Percentiles rank a stretch among this genome's conserved stretches.
Evolutionary conservation across 148 eudicot species (phyloP).

Genomic region (Selenicereus undatus): DNA sequence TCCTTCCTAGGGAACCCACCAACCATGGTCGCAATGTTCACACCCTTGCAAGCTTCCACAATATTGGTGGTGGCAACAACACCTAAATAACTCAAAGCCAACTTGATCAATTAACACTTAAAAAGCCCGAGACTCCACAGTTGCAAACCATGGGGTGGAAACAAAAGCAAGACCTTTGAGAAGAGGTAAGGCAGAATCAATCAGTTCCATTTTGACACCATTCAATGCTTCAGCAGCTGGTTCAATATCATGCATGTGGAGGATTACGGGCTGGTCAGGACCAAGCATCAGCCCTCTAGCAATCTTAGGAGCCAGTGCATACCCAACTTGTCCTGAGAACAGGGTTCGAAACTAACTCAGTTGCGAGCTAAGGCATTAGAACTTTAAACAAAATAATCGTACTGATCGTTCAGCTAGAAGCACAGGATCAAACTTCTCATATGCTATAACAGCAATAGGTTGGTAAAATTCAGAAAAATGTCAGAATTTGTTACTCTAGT

Average conservation of each 20-base stretch:
- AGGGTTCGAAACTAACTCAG: not conserved
- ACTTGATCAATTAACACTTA: not conserved
- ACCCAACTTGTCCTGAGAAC: slow-evolving; percentile 70
- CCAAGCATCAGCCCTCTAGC: slow-evolving; percentile 82
- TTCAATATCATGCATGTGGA: slow-evolving; percentile 72
- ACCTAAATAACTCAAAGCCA: slow-evolving; percentile 33
- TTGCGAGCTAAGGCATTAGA: not conserved
- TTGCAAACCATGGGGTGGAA: not conserved
- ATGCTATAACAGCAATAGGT: not conserved
- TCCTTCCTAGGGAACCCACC: slow-evolving; percentile 65
- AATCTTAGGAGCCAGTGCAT: slow-evolving; percentile 79
- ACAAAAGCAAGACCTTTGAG: slow-evolving; percentile 41
- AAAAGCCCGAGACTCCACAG: not conserved
- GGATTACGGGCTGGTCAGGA: slow-evolving; percentile 67
- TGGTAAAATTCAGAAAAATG: not conserved
- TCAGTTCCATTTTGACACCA: slow-evolving; percentile 73
- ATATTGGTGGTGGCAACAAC: slow-evolving; percentile 63
- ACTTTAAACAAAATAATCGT: no score
- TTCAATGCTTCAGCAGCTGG: slow-evolving; percentile 51
- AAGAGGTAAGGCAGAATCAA: slow-evolving; percentile 75
- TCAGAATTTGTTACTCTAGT: not conserved
- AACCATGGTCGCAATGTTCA: slow-evolving; percentile 70
- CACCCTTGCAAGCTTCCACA: slow-evolving; percentile 66
- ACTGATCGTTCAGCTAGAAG: not conserved
- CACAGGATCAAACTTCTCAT: no score